These are phyloP conservation scores for Ustilago tritici DNA, from an alignment of 1,284 basidiomycete species.

Conservation along the genomic window DNA sequence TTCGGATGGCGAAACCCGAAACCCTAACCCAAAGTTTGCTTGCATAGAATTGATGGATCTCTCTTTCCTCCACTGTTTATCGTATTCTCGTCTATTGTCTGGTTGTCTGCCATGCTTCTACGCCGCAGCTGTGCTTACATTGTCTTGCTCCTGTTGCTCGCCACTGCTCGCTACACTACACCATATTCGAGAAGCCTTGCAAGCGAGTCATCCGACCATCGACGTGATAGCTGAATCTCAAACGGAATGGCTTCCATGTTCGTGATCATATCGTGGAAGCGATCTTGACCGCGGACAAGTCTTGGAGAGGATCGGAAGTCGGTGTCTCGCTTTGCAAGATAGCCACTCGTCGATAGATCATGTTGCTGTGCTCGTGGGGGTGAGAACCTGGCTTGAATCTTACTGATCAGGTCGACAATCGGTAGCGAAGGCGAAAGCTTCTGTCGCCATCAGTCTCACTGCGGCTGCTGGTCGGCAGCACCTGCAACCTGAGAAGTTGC, in stretches of 20 bases:
- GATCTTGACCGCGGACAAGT: neutral
- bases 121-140: neutral
- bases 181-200: neutral
- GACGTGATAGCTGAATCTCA: neutral
- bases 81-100: neutral
- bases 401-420: neutral
- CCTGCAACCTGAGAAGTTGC: neutral
- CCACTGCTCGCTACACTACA: neutral
- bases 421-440: neutral
- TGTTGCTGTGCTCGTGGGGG: neutral
- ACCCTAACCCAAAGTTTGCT: neutral
- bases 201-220: conserved; percentile 1
- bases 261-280: conserved; percentile 7
- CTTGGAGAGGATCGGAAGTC: neutral
- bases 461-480: neutral
- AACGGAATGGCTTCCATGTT: neutral
- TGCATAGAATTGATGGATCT: neutral
- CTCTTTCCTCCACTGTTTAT: neutral
- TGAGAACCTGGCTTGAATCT: neutral
- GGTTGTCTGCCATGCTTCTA: neutral
- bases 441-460: neutral
- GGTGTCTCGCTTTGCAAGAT: neutral
- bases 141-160: neutral
- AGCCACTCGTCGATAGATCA: neutral
- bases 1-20: neutral